Evolutionary conservation across 345 rosid species (phyloP).

Genomic region (Populus nigra): DNA sequence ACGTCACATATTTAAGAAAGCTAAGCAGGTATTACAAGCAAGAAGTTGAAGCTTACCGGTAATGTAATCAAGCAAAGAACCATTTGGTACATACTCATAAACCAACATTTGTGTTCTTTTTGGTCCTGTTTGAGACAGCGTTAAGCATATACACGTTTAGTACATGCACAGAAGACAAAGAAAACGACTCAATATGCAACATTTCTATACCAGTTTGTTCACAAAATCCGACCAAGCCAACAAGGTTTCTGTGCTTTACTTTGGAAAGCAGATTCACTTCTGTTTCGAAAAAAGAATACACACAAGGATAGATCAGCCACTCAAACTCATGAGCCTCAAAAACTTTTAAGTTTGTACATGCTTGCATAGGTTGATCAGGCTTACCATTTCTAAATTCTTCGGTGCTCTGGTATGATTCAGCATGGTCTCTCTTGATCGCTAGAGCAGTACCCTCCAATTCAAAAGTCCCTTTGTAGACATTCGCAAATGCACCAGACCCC

Average conservation of each 20-base stretch:
- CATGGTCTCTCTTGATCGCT: conserved; percentile 59
- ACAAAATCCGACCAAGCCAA: conserved; percentile 57
- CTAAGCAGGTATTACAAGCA: not conserved
- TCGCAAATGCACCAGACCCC: conserved; percentile 58
- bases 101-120: conserved; percentile 46
- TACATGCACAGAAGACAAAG: not conserved
- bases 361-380: not conserved
- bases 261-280: conserved; percentile 52
- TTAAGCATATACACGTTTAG: not conserved
- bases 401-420: conserved; percentile 43
- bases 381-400: conserved; percentile 67
- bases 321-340: too few species aligned
- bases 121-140: conserved; percentile 31
- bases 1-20: not conserved
- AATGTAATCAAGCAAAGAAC: conserved; percentile 57
- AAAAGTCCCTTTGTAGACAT: conserved; percentile 50
- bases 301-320: conserved; percentile 9
- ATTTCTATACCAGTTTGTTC: conserved; percentile 46
- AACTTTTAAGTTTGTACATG: too few species aligned
- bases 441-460: conserved; percentile 31
- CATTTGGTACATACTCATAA: conserved; percentile 55
- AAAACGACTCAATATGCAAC: not conserved
- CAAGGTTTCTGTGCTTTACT: conserved; percentile 55
- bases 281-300: conserved; percentile 33
- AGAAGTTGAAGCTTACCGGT: conserved; percentile 31